phyloP scores from a whole-genome alignment of 257 asterid species.

The Mentha longifolia region DNA sequence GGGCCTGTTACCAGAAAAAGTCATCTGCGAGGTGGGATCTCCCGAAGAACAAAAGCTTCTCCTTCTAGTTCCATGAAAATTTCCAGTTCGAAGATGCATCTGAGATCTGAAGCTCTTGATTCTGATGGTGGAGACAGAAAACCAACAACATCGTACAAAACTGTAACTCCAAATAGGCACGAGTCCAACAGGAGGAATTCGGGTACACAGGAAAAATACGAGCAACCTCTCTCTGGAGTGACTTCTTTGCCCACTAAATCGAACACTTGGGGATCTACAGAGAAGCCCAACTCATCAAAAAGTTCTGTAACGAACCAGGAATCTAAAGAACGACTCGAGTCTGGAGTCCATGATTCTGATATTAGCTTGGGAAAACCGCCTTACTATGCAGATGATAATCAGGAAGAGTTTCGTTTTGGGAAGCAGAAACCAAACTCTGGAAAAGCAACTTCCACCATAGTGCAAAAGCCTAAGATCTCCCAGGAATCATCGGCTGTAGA shows the following conservation, averaged over 20 bases:
- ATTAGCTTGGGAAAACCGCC: slow-evolving; percentile 33
- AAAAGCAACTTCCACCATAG: slow-evolving; percentile 38
- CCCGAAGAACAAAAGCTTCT: slow-evolving; percentile 73
- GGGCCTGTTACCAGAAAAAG: slow-evolving; percentile 43
- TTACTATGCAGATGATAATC: slow-evolving; percentile 32
- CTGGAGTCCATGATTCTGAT: slow-evolving; percentile 30
- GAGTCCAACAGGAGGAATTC: slow-evolving; percentile 37
- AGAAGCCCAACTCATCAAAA: slow-evolving; percentile 26
- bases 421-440: slow-evolving; percentile 44
- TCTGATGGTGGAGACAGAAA: slow-evolving; percentile 43
- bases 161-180: slow-evolving; percentile 39
- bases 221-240: slow-evolving; percentile 40
- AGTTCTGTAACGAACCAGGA: slow-evolving; percentile 32
- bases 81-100: slow-evolving; percentile 33
- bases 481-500: slow-evolving; percentile 40
- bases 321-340: slow-evolving; percentile 20
- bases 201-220: slow-evolving; percentile 28
- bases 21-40: slow-evolving; percentile 53
- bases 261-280: slow-evolving; percentile 39
- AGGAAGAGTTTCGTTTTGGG: slow-evolving; percentile 34
- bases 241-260: slow-evolving; percentile 40
- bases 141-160: slow-evolving; percentile 29
- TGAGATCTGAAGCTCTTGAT: slow-evolving; percentile 39
- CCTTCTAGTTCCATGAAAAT: slow-evolving; percentile 38
- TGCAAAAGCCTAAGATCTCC: slow-evolving; percentile 42